Evolutionary conservation across 139 green algal species (phyloP), one percentile per base, ranked within the genome.

Genomic region (Desmodesmus armatus): DNA sequence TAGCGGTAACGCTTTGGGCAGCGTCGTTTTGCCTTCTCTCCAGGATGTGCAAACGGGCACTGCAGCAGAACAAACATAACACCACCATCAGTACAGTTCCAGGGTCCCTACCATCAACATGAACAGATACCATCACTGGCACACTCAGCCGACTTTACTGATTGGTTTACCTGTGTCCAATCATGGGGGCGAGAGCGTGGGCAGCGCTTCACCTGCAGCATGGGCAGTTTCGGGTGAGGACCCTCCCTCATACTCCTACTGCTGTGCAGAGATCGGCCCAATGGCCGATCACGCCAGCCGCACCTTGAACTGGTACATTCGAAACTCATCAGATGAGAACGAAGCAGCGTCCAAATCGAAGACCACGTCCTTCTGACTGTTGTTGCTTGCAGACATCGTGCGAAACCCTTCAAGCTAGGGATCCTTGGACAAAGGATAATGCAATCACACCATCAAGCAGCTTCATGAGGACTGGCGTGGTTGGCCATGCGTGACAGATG

Each of bases 41-140:
- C 94, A 7, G 95, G 94, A 70, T 99, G 97, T 21, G 97, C 94
- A 87, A 98, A 99, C 0, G 97, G 97, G 87, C 97, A 99, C 77
- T 96, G 76, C 88, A 1, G 87, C 17, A n/a, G n/a, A n/a, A n/a
- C n/a, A n/a, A n/a, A n/a, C n/a, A n/a, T n/a, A n/a, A n/a, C n/a
- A n/a, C n/a, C n/a, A n/a, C n/a, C n/a, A n/a, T n/a, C n/a, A n/a
- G n/a, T n/a, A n/a, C n/a, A n/a, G n/a, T n/a, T n/a, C 35, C 4
- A 74, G 66, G 66, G 66, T 29, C 35, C 17, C 33, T 43, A 74
- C 66, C 13, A 35, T 43, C 33, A 49, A 2, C 35, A 74, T 11
- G 35, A 43, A 40, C 7, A 5, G 2, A 40, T 7, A 25, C 33
- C 33, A 40, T 33, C 66, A 49, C 35, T 7, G 21, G 11, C 1